Conservation (phyloP, 2,329 filamentous ascomycete genomes). For the Penicillium paneum region DNA sequence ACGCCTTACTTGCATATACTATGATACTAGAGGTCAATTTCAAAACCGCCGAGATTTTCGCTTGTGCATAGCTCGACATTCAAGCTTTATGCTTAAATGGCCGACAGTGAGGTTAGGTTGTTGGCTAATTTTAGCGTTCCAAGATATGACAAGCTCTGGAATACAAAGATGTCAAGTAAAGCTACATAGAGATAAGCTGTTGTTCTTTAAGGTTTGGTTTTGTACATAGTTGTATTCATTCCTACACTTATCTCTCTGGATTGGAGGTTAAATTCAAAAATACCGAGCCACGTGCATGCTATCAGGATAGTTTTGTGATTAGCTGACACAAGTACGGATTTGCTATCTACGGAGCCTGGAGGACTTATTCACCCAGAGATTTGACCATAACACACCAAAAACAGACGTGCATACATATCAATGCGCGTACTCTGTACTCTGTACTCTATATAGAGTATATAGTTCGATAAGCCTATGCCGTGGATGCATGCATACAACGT, state of each 20-base stretch:
- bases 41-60: conserved; percentile 1
- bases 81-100: conserved; percentile 21
- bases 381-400: background rate
- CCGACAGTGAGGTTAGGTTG: conserved; percentile 15
- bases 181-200: background rate
- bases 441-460: background rate
- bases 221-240: background rate
- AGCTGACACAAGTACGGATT: background rate
- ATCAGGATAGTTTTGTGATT: background rate
- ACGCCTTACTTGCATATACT: background rate
- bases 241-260: background rate
- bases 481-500: background rate
- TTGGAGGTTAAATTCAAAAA: no score
- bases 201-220: background rate
- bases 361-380: background rate
- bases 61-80: conserved; percentile 10
- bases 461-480: background rate
- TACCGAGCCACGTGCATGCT: background rate
- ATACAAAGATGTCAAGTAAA: background rate
- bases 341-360: background rate
- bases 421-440: no score
- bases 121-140: conserved; percentile 7
- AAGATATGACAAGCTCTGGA: background rate
- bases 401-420: background rate
- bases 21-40: background rate